Evolutionary conservation across 2,329 filamentous ascomycete genomes (phyloP).

Genomic region (Fusarium mangiferae): DNA sequence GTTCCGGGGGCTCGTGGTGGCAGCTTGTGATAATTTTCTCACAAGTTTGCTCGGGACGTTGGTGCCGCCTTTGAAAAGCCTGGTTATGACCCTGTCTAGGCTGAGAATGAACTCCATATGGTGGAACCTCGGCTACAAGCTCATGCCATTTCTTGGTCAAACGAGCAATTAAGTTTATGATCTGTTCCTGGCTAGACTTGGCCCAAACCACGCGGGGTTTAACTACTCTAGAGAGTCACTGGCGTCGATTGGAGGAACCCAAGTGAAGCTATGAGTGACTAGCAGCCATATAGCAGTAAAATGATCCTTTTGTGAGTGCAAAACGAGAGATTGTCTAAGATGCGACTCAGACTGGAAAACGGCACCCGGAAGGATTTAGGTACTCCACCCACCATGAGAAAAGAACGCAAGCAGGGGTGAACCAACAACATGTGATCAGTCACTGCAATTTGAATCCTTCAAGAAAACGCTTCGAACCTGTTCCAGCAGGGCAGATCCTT

Average conservation of each 20-base stretch:
- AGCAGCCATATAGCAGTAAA: neutral
- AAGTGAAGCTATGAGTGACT: no score
- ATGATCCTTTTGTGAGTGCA: neutral
- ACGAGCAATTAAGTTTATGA: neutral
- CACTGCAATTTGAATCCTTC: neutral
- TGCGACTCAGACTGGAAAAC: neutral
- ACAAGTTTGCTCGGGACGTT: neutral
- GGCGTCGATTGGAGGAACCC: neutral
- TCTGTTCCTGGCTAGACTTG: neutral
- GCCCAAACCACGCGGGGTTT: neutral
- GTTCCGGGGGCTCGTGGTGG: neutral
- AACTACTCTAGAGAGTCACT: neutral
- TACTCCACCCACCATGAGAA: neutral
- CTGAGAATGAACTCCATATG: neutral
- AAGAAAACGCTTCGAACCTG: fast-evolving
- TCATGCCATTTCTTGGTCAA: neutral
- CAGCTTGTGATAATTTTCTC: neutral
- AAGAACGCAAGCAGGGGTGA: neutral
- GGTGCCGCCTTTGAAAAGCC: neutral
- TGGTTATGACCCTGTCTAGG: neutral
- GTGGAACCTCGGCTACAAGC: neutral
- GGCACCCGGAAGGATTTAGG: no score
- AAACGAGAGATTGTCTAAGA: no score
- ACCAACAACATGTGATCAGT: neutral
- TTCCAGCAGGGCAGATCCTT: neutral